Percentiles rank a stretch among this genome's conserved stretches.
These are phyloP conservation scores for Kwoniella sp. DNA, from an alignment of 768 basidiomycete genomes.

Conservation along the genomic window DNA sequence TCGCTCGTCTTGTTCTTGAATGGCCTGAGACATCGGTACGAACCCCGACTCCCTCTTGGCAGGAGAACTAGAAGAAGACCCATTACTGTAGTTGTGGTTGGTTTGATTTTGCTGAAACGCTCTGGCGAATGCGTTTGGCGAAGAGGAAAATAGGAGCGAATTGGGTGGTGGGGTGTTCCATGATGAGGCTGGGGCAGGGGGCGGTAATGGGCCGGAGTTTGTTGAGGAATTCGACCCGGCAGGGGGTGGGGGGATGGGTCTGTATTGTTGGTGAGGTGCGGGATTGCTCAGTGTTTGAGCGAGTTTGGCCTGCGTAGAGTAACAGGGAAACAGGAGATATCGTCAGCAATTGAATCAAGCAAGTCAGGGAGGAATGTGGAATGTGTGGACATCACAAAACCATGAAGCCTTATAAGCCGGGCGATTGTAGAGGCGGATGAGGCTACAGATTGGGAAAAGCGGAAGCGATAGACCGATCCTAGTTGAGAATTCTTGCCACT, in stretches of 20 bases:
- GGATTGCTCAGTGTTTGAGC: conserved; percentile 35
- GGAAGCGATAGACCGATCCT: no score
- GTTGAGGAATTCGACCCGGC: conserved; percentile 14
- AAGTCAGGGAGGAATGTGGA: no score
- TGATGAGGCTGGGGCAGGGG: conserved; percentile 48
- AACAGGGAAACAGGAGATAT: background rate
- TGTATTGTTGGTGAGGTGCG: conserved; percentile 35
- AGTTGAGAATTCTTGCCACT: conserved; percentile 18
- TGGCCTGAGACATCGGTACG: conserved; percentile 16
- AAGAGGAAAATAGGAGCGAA: conserved; percentile 20
- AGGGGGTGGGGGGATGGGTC: conserved; percentile 38
- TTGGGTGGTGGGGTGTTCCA: conserved; percentile 43
- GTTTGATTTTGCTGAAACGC: conserved; percentile 4
- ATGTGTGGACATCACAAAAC: no score
- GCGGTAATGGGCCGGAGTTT: conserved; percentile 34
- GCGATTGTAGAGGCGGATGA: no score
- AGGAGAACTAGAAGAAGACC: background rate
- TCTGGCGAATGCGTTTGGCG: conserved; percentile 9
- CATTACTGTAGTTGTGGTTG: conserved; percentile 3
- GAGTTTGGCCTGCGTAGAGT: conserved; percentile 37
- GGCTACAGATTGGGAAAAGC: no score
- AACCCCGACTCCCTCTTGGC: conserved; percentile 10
- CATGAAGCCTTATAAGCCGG: no score
- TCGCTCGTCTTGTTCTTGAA: conserved; percentile 14
- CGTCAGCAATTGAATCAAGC: background rate